Percentiles rank a stretch among this genome's conserved stretches.
Evolutionary conservation across 768 basidiomycete genomes (phyloP).

Genomic region (Amanita phalloides): DNA sequence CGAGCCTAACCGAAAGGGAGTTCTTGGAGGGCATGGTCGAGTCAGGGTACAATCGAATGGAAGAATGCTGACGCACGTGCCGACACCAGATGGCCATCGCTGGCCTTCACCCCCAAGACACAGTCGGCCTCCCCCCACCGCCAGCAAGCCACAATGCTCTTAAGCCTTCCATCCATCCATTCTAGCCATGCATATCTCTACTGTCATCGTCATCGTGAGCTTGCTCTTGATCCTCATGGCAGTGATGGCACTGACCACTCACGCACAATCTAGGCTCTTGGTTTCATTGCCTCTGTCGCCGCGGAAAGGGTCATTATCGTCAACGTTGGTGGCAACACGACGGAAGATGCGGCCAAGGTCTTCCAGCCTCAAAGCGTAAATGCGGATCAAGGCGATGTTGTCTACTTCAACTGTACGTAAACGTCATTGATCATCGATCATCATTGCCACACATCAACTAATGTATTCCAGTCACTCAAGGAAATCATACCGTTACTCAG

Average conservation of each 20-base stretch:
- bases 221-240: no score
- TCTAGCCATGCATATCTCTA: no score
- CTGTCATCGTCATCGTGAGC: neutral
- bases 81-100: neutral
- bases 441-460: neutral
- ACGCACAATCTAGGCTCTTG: conserved; percentile 5
- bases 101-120: neutral
- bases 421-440: neutral
- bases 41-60: neutral
- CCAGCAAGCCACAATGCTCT: neutral
- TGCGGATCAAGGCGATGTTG: conserved; percentile 35
- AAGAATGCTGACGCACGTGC: neutral
- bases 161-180: neutral
- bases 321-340: conserved; percentile 35
- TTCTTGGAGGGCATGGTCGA: conserved; percentile 21
- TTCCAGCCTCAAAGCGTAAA: conserved; percentile 36
- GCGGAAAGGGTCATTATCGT: conserved; percentile 34
- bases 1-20: conserved; percentile 46
- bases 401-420: conserved; percentile 45
- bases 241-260: no score
- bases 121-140: neutral
- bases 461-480: conserved; percentile 30
- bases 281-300: conserved; percentile 11
- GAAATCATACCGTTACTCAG: conserved; percentile 45
- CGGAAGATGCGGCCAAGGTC: conserved; percentile 28